Evolutionary conservation across 371 early-diverging fungal species (phyloP).

Genomic region (Lichtheimia ramosa): DNA sequence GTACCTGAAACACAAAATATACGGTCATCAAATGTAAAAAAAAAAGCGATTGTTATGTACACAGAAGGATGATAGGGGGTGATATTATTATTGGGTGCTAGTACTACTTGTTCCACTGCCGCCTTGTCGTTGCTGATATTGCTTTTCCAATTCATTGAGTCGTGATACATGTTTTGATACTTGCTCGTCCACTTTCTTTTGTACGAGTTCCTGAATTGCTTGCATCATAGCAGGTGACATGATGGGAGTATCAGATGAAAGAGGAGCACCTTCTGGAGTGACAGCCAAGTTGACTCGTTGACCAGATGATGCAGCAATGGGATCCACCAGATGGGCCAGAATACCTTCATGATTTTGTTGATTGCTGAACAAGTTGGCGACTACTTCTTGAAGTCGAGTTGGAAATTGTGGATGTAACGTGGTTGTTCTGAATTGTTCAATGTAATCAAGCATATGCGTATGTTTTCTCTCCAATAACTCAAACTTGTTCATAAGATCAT

Average conservation of each 20-base stretch:
- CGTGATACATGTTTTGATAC: not conserved
- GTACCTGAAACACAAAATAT: too few species aligned
- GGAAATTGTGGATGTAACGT: slow-evolving; percentile 16
- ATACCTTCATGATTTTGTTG: slow-evolving; percentile 12
- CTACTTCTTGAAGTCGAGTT: not conserved
- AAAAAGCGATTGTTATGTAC: not conserved
- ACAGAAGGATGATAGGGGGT: not conserved
- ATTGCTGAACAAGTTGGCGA: slow-evolving; percentile 2
- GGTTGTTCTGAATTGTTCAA: slow-evolving; percentile 14
- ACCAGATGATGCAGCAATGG: slow-evolving; percentile 9
- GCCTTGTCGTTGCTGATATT: too few species aligned
- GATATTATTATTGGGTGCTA: not conserved
- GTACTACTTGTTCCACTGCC: too few species aligned
- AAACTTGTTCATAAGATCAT: not conserved
- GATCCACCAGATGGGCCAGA: slow-evolving; percentile 16
- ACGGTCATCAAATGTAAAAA: not conserved
- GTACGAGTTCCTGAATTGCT: slow-evolving; percentile 7
- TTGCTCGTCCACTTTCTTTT: not conserved
- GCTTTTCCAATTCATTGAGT: too few species aligned
- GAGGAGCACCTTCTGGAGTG: not conserved
- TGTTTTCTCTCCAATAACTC: slow-evolving; percentile 6
- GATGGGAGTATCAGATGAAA: not conserved
- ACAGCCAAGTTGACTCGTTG: not conserved
- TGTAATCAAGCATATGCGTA: slow-evolving; percentile 9
- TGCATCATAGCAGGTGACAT: slow-evolving; percentile 14